Percentiles rank a stretch among this genome's conserved stretches.
Evolutionary conservation across 257 asterid species (phyloP).

Genomic region (Scutellaria barbata): DNA sequence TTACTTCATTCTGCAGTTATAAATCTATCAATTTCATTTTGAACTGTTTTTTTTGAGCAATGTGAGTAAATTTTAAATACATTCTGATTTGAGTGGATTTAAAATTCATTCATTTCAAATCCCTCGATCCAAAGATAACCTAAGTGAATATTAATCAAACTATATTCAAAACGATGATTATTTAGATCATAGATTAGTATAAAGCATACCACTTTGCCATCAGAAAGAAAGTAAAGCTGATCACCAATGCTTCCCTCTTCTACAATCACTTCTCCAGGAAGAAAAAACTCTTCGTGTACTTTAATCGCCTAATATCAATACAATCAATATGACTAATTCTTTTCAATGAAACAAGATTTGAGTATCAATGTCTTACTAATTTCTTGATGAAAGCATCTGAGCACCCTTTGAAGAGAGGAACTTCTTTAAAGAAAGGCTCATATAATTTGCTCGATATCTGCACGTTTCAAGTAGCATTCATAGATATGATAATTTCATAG

Average conservation of each 20-base stretch:
- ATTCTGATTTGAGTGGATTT: too few species aligned
- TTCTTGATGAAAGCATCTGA: slow-evolving; percentile 60
- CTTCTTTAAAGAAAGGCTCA: slow-evolving; percentile 51
- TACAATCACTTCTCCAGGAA: slow-evolving; percentile 69
- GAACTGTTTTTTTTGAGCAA: too few species aligned
- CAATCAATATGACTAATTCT: background rate
- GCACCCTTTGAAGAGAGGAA: slow-evolving; percentile 66
- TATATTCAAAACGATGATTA: too few species aligned
- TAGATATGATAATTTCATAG: background rate
- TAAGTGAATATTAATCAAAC: too few species aligned
- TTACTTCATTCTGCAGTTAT: slow-evolving; percentile 54
- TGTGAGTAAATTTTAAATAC: too few species aligned
- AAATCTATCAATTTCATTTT: too few species aligned
- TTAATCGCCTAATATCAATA: slow-evolving; percentile 48
- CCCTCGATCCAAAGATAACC: too few species aligned
- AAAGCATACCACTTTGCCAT: slow-evolving; percentile 65
- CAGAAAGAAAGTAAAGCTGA: slow-evolving; percentile 64
- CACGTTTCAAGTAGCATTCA: slow-evolving; percentile 14
- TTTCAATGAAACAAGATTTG: background rate
- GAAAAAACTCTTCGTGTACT: slow-evolving; percentile 72
- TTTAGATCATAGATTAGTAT: background rate
- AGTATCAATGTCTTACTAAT: slow-evolving; percentile 50
- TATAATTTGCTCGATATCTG: slow-evolving; percentile 67
- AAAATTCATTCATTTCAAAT: too few species aligned
- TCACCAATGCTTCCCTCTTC: slow-evolving; percentile 61